phyloP scores from a whole-genome alignment of 495 filamentous ascomycete genomes.

The Podospora fimiseda region DNA sequence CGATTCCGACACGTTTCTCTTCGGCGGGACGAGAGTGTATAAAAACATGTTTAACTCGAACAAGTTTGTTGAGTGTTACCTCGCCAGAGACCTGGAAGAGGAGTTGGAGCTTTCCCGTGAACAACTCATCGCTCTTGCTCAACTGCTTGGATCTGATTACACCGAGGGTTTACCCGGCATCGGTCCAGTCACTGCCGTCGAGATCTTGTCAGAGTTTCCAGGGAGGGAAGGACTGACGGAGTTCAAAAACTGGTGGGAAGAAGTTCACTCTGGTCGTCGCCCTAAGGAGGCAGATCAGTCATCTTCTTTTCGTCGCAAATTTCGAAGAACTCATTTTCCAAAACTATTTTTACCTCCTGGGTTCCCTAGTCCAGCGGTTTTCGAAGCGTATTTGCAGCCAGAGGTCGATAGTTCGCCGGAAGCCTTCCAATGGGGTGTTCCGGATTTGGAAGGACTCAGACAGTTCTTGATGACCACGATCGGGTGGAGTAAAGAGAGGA shows the following conservation, averaged over 20 bases:
- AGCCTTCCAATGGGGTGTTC: conserved; percentile 88
- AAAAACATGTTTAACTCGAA: conserved; percentile 99
- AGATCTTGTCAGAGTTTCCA: conserved; percentile 86
- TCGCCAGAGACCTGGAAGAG: conserved; percentile 77
- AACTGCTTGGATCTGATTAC: conserved; percentile 88
- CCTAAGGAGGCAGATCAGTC: conserved; percentile 47
- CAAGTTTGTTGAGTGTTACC: conserved; percentile 95
- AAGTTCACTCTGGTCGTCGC: conserved; percentile 55
- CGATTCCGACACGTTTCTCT: conserved; percentile 94
- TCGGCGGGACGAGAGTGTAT: conserved; percentile 92
- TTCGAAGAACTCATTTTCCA: conserved; percentile 61
- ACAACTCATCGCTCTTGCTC: conserved; percentile 80
- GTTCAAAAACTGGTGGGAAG: conserved; percentile 83
- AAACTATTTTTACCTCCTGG: conserved; percentile 77
- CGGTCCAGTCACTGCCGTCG: conserved; percentile 87
- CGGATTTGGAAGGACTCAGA: conserved; percentile 81
- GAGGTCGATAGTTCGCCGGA: conserved; percentile 75
- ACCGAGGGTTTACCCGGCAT: conserved; percentile 86
- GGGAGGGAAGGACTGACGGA: conserved; percentile 45
- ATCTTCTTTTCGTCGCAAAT: conserved; percentile 72
- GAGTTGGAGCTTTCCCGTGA: conserved; percentile 77
- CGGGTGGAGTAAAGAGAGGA: conserved; percentile 84
- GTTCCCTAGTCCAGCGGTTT: conserved; percentile 67
- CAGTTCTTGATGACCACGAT: conserved; percentile 86
- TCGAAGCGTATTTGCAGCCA: conserved; percentile 75